Base-by-base conservation (phyloP, 495 filamentous ascomycete genomes). In the Talaromyces ruber region DNA sequence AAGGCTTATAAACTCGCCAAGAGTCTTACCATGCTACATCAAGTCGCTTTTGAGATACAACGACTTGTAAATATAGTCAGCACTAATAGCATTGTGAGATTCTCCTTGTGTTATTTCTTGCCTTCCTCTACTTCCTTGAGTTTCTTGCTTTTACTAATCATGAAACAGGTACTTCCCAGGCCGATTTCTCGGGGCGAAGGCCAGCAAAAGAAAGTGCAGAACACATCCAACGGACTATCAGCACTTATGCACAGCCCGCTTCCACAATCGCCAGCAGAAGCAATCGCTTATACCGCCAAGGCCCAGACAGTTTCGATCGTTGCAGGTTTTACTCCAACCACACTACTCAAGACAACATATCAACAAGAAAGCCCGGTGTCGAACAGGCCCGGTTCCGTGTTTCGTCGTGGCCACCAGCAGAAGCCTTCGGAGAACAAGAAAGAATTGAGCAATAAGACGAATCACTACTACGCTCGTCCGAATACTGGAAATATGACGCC, bases 41-140 rank as follows among this genome's bases (percentile, higher is more conserved):
- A 76, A 30, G 88, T 92, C 47, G 82, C 92, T 12, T 78, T 81
- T 6, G 91, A 94, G 70, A 91, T 94, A 80, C 88, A 92, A 67
- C 80, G 81, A 65, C 84, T 88, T 61, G 88, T 89, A 6, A 87
- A 86, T 21, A 79, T 87, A 63, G 88, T 88, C 34, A 92, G 88
- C 73, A 82, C 86, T 47, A 86, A 82, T 66, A 84, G 77, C 39
- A 63, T 76, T 68, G 79, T 78, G 64, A 72, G 72, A 72, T 21
- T 9, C 37, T 4, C 24, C n/a, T 7, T 47, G 8, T 47, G 18
- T 47, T 47, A 6, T 47, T 47, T 9, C n/a, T 18, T 22, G n/a
- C 18, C 16, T 47, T 47, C n/a, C n/a, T 47, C 18, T 6, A 24
- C 22, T 59, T 25, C 6, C 12, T 43, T 51, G 39, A 18, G 12